phyloP scores from a whole-genome alignment of 768 basidiomycete genomes.

The Termitomyces sp. region DNA sequence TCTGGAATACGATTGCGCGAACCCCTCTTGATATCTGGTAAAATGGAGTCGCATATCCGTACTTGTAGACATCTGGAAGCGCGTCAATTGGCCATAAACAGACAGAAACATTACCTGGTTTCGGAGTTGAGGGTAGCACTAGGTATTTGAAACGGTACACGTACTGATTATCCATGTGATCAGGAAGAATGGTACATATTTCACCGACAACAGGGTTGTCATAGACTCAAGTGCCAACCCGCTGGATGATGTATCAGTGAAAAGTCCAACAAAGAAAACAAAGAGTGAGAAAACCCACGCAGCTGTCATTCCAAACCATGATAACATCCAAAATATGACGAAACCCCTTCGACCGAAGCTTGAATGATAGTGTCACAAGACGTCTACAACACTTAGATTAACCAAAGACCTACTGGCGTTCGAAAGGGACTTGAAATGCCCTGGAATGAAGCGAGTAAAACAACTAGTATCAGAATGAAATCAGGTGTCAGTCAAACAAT shows the following conservation, averaged over 20 bases:
- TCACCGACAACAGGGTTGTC: conserved; percentile 43
- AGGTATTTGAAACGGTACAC: neutral
- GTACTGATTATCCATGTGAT: conserved; percentile 49
- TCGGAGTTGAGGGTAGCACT: neutral
- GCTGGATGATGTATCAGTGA: conserved; percentile 17
- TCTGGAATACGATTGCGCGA: conserved; percentile 48
- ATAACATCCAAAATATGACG: too few species aligned
- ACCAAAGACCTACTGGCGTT: too few species aligned
- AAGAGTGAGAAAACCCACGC: conserved; percentile 23
- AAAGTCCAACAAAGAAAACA: neutral
- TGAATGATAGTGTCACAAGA: conserved; percentile 47
- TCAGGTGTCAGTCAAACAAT: conserved; percentile 12
- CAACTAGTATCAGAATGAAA: neutral
- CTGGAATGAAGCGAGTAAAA: too few species aligned
- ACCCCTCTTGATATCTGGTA: conserved; percentile 56
- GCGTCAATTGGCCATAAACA: conserved; percentile 42
- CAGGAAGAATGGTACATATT: conserved; percentile 45
- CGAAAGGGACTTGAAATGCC: too few species aligned
- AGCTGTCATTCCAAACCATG: conserved; percentile 44
- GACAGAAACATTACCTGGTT: conserved; percentile 48
- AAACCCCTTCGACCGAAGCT: too few species aligned
- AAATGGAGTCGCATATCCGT: conserved; percentile 57
- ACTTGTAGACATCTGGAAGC: conserved; percentile 43
- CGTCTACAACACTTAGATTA: conserved; percentile 23
- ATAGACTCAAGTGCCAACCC: conserved; percentile 50